Conservation (phyloP, 2,329 filamentous ascomycete species). For the Pseudocercospora crystallina region DNA sequence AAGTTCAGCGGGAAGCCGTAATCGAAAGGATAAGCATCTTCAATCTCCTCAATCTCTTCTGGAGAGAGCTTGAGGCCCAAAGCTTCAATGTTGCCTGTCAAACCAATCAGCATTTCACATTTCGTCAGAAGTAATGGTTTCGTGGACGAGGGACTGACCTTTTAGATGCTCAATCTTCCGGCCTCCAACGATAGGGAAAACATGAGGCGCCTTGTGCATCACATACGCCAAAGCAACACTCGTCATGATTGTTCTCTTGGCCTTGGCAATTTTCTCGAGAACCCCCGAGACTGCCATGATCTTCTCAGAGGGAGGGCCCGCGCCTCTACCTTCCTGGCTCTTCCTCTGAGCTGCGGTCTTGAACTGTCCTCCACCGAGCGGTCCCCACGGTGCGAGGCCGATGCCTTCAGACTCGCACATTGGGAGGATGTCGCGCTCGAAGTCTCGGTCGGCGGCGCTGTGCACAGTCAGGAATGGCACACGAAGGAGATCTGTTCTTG, state of each 20-base stretch:
- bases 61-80: slow-evolving; percentile 52
- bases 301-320: slow-evolving; percentile 2
- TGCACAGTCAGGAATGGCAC: no score
- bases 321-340: slow-evolving; percentile 10
- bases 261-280: slow-evolving; percentile 59
- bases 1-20: slow-evolving; percentile 67
- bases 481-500: no score
- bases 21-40: slow-evolving; percentile 61
- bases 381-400: slow-evolving; percentile 54
- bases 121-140: neutral
- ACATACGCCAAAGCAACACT: slow-evolving; percentile 65
- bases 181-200: slow-evolving; percentile 72
- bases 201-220: slow-evolving; percentile 63
- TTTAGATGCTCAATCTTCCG: slow-evolving; percentile 68
- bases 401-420: slow-evolving; percentile 65
- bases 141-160: slow-evolving; percentile 33
- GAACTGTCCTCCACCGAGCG: slow-evolving; percentile 42
- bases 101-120: neutral
- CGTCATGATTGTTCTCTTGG: slow-evolving; percentile 45
- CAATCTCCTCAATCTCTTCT: slow-evolving; percentile 67
- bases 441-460: slow-evolving; percentile 43
- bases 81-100: neutral
- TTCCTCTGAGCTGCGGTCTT: slow-evolving; percentile 38
- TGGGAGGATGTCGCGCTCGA: slow-evolving; percentile 55
- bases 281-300: slow-evolving; percentile 49